Base-by-base conservation (phyloP, 2,329 filamentous ascomycete species). In the Aspergillus puulaauensis region DNA sequence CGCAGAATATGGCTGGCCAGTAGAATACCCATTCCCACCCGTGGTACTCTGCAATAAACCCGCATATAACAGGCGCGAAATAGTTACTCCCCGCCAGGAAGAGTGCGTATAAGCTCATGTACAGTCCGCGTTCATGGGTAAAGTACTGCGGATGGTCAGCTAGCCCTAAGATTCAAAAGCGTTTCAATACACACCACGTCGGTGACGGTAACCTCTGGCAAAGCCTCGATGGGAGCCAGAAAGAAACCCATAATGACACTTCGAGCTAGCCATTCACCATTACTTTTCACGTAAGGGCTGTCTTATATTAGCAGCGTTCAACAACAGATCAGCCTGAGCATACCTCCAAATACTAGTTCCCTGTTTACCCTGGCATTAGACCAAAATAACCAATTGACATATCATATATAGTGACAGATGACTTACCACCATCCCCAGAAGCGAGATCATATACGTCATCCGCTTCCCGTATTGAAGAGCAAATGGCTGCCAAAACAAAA, bases 1-100 rank as follows among this genome's bases (percentile, higher is more conserved):
- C 81, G 33, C 70, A 69, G 63, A 83, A 82, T 23, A 83, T 82
- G 4, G 80, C 78, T 11, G 79, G 78, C 77, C 78, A 83, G 68
- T 81, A 80, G 61, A 80, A 73, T 0, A 79, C 77, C 78, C 78
- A 80, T 61, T 70, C 54, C 79, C 78, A 81, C 2, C 78, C 76
- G 48, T 78, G 75, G 24, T 75, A 75, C 50, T 80, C 70, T 4
- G 72, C 72, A 43, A 81, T 80, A 61, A 80, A 80, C 2, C 79
- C 79, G 23, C 74, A 77, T 52, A 80, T 75, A 1, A 82, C 73
- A 0, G 79, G 79, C 0, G 77, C 75, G 27, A 78, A 70, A 52
- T 70, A 78, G 53, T 77, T 78, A 54, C 74, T 76, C 6, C 76
- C 76, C 1, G 74, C 74, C 5, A 78, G 62, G 40, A 73, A 72